phyloP scores from a whole-genome alignment of 495 filamentous ascomycete species.

The Aspergillus mulundensis region DNA sequence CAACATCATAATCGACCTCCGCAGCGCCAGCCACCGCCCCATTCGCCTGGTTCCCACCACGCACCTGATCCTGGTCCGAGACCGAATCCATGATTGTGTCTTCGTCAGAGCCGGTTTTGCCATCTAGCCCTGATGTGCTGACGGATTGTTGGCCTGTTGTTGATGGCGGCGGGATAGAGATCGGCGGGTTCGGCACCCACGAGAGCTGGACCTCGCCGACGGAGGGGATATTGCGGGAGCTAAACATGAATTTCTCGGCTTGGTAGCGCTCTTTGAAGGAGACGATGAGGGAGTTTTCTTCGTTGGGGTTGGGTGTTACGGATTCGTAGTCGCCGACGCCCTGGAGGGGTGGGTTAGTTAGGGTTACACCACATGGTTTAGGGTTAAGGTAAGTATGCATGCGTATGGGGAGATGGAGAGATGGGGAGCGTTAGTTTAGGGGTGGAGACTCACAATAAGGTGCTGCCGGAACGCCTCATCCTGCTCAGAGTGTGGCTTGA shows the following conservation, averaged over 20 bases:
- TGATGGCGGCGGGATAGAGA: conserved; percentile 16
- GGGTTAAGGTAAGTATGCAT: too few relatives aligned
- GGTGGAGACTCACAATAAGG: conserved; percentile 64
- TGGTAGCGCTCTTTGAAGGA: conserved; percentile 86
- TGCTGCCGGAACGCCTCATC: conserved; percentile 85
- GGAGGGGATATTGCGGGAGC: conserved; percentile 61
- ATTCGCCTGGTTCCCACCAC: conserved; percentile 17
- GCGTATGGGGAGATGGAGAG: too few relatives aligned
- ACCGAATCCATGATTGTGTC: conserved; percentile 39
- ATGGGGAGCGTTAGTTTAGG: background rate
- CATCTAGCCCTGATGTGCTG: conserved; percentile 10
- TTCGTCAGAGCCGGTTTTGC: conserved; percentile 28
- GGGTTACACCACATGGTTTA: conserved; percentile 15
- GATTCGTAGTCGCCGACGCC: conserved; percentile 78
- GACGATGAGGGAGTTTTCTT: conserved; percentile 58
- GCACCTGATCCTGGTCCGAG: conserved; percentile 8
- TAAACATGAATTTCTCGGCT: conserved; percentile 80
- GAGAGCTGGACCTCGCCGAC: conserved; percentile 71
- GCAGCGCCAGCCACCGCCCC: conserved; percentile 7
- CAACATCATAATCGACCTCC: conserved; percentile 52
- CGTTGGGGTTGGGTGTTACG: conserved; percentile 61
- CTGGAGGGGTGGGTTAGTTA: conserved; percentile 37
- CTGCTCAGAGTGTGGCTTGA: conserved; percentile 63
- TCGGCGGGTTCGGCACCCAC: conserved; percentile 60
- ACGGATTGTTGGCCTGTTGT: background rate